These are phyloP conservation scores for Psilocybe cyanescens DNA, from an alignment of 768 basidiomycete species.

Conservation along the genomic window DNA sequence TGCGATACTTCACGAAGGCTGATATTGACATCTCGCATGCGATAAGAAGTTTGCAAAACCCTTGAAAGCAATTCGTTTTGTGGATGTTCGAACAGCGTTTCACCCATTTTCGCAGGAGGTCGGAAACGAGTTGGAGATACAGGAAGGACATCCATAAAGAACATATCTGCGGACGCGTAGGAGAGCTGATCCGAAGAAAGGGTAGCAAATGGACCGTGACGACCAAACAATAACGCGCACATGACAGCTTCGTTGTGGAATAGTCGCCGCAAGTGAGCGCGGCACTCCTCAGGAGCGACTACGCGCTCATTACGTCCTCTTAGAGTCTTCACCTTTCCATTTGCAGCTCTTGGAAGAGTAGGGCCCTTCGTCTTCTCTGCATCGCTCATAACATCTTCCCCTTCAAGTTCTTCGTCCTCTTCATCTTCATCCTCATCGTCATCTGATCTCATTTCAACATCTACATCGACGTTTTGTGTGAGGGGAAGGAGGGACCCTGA, in stretches of 20 bases:
- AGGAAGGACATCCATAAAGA: conserved; percentile 92
- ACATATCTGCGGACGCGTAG: conserved; percentile 88
- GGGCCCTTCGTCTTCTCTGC: conserved; percentile 22
- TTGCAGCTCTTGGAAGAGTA: conserved; percentile 69
- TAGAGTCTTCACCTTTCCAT: conserved; percentile 73
- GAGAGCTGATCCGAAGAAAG: conserved; percentile 64
- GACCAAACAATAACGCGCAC: conserved; percentile 87
- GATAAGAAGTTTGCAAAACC: conserved; percentile 80
- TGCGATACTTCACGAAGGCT: conserved; percentile 63
- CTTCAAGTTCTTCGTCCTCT: conserved; percentile 53
- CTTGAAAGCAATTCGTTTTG: conserved; percentile 90
- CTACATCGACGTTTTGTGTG: conserved; percentile 31
- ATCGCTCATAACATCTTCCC: conserved; percentile 34
- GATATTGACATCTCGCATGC: conserved; percentile 75
- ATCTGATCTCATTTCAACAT: conserved; percentile 55
- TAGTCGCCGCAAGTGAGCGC: conserved; percentile 88
- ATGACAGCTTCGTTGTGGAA: conserved; percentile 84
- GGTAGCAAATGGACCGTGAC: conserved; percentile 84
- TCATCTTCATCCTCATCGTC: conserved; percentile 54
- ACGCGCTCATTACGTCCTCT: conserved; percentile 91
- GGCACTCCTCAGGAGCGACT: conserved; percentile 88
- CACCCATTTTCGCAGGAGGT: conserved; percentile 90
- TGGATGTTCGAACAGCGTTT: conserved; percentile 92
- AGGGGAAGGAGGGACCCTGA: conserved; percentile 29
- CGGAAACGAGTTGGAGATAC: conserved; percentile 96